Evolutionary conservation across 176 grass and related monocot genomes (phyloP), one percentile per base, ranked within the genome.

Genomic region (Carex kokanica): DNA sequence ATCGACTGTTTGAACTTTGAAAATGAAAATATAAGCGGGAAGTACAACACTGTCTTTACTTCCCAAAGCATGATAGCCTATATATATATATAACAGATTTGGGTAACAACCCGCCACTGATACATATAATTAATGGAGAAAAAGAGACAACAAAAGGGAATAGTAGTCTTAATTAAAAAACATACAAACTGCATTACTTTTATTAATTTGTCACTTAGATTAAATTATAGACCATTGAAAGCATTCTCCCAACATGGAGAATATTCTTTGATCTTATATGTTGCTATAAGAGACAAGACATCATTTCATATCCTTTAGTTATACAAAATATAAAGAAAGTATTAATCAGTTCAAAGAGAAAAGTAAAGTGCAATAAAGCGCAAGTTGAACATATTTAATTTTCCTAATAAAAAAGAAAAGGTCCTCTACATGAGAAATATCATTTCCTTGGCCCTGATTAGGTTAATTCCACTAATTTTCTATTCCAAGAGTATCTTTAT

Each of bases 201-300:
- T 47, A 32, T 16, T 8, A 43, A 43, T 68, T 68, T 68, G 11
- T 36, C 65, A 38, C 18, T 68, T 17, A 32, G 40, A 18, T 68
- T 11, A 34, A 34, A 17, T 17, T 36, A n/a, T 36, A n/a, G 32
- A 68, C 32, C 15, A 68, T 36, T 68, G 65, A 8, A 31, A 68
- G 15, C 31, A 68, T 38, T 68, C 32, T 68, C 36, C 56, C 56
- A 18, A 40, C 14, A 72, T 21, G n/a, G 40, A 47, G 38, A 72
- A 72, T 72, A 72, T 72, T 72, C 68, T 21, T 72, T 72, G 6
- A 72, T 72, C 36, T 72, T 45, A 47, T 72, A 72, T 49, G 49
- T 72, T 72, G 40, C 15, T 4, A 24, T 18, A 43, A n/a, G 7
- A 43, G 43, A 41, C 40, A 72, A 38, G 29, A 68, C 31, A 68